Base-by-base conservation (phyloP, 306 rosid genomes). In the Hippophae gyantsensis region DNA sequence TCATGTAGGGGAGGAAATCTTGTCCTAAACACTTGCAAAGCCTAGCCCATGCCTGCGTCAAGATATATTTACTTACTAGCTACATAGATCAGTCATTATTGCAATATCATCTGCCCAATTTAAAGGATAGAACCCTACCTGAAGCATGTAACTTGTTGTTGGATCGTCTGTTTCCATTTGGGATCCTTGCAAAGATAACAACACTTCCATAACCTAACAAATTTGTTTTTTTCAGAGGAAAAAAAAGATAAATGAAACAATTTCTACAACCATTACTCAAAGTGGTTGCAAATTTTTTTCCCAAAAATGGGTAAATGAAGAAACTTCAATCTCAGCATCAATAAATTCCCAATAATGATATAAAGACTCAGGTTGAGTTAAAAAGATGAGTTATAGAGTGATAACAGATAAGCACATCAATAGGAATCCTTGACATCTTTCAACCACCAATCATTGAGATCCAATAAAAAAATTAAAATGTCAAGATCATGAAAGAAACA, bases 1-100 rank as follows among this genome's bases (percentile, higher is more conserved):
- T 82, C 99, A 92, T 87, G 73, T 87, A 92, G 25, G 99, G 99
- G 56, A 92, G 99, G 73, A 92, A 87, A 78, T 92, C 99, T 84
- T 92, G 99, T 56, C 99, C 95, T 65, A 92, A 84, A 64, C 96
- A 92, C 77, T 92, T 87, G 81, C 99, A 92, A 53, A 92, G 99
- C 66, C 99, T 77, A 43, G 99, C 96, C 99, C 99, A 92, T 54
- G 99, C 99, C 99, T 92, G 60, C 45, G 65, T 38, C 47, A 74
- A 56, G 58, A 63, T 54, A 45, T 45, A 13, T 26, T 18, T 5
- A 12, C 11, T 42, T 54, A 7, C 63, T 45, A 58, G 10, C 27
- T 45, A 8, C 14, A 54, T 7, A 44, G 61, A 38, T 14, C 23
- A 48, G 65, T 62, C 42, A 27, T 13, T 52, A 69, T 46, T 54